Conservation (phyloP, 1,284 basidiomycete genomes). For the Prillingera fragicola region DNA sequence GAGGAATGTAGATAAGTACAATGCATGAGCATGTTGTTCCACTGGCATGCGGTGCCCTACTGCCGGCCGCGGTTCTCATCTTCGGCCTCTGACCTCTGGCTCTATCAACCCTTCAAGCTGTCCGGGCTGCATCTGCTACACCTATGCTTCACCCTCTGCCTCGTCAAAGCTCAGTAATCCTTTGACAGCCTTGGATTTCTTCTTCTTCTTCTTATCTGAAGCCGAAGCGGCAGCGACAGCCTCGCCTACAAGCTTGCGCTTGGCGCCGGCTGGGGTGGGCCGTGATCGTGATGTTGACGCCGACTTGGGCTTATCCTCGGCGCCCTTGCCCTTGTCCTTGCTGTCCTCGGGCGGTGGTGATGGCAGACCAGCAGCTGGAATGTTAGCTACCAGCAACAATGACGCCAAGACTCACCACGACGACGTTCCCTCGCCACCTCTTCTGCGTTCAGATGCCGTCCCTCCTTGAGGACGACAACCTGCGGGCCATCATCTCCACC, state of each 20-base stretch:
- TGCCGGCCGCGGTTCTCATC: too few relatives aligned
- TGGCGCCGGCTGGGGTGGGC: conserved; percentile 19
- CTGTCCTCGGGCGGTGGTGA: neutral
- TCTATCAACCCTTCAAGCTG: too few relatives aligned
- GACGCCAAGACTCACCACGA: conserved; percentile 55
- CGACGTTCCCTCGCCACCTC: conserved; percentile 72
- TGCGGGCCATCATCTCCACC: conserved; percentile 77
- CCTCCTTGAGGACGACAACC: conserved; percentile 74
- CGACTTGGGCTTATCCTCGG: conserved; percentile 16
- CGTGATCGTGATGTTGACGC: conserved; percentile 10
- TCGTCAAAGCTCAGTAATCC: conserved; percentile 43
- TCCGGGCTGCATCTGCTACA: neutral
- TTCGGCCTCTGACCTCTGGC: too few relatives aligned
- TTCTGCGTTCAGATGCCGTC: conserved; percentile 68
- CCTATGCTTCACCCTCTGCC: conserved; percentile 27
- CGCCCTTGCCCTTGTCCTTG: neutral
- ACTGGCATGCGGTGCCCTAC: too few relatives aligned
- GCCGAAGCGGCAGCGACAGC: conserved; percentile 7
- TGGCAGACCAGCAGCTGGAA: conserved; percentile 3
- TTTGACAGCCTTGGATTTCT: conserved; percentile 42
- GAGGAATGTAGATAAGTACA: too few relatives aligned
- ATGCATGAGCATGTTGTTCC: too few relatives aligned
- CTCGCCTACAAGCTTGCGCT: conserved; percentile 38
- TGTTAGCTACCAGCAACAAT: neutral
- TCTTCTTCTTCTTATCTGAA: conserved; percentile 25